A percentile compares a stretch with the other conserved stretches of the same genome.
These are phyloP conservation scores for Penicillium subrubescens DNA, from an alignment of 495 filamentous ascomycete genomes.

Conservation along the genomic window DNA sequence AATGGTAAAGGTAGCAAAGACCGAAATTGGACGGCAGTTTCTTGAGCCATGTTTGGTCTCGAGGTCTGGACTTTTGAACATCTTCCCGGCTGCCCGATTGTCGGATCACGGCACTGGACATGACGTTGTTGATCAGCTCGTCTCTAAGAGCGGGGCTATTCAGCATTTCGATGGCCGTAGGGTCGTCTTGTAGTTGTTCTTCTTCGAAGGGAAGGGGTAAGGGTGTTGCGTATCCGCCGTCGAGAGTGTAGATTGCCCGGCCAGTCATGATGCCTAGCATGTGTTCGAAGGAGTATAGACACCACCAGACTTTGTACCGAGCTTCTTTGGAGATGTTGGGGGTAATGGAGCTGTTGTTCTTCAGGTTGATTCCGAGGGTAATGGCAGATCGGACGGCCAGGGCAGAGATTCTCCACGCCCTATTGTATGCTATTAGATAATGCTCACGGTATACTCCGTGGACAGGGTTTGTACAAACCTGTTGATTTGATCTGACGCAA, in stretches of 20 bases:
- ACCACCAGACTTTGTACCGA: constrained; percentile 66
- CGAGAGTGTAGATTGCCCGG: constrained; percentile 53
- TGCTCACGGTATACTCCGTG: background rate
- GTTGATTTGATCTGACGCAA: constrained; percentile 64
- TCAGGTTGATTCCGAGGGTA: constrained; percentile 66
- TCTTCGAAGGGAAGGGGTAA: constrained; percentile 62
- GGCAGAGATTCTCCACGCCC: constrained; percentile 64
- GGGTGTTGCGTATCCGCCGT: constrained; percentile 54
- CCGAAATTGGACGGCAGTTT: constrained; percentile 38
- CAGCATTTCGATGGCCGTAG: constrained; percentile 31
- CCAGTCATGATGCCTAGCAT: constrained; percentile 64
- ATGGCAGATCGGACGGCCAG: constrained; percentile 62
- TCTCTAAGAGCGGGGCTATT: constrained; percentile 32
- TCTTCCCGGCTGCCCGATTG: constrained; percentile 25
- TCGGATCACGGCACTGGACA: constrained; percentile 39
- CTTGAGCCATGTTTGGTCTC: constrained; percentile 32
- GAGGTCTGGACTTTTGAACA: constrained; percentile 20
- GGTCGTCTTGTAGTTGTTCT: constrained; percentile 43
- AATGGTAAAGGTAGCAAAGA: constrained; percentile 52
- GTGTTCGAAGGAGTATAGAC: constrained; percentile 62
- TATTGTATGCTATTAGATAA: constrained; percentile 24
- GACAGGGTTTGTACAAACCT: constrained; percentile 44
- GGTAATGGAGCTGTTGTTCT: constrained; percentile 53
- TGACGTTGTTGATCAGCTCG: constrained; percentile 33
- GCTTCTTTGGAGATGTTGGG: constrained; percentile 57